Evolutionary conservation across 176 grass and related monocot genomes (phyloP).

Genomic region (Phyllostachys edulis): DNA sequence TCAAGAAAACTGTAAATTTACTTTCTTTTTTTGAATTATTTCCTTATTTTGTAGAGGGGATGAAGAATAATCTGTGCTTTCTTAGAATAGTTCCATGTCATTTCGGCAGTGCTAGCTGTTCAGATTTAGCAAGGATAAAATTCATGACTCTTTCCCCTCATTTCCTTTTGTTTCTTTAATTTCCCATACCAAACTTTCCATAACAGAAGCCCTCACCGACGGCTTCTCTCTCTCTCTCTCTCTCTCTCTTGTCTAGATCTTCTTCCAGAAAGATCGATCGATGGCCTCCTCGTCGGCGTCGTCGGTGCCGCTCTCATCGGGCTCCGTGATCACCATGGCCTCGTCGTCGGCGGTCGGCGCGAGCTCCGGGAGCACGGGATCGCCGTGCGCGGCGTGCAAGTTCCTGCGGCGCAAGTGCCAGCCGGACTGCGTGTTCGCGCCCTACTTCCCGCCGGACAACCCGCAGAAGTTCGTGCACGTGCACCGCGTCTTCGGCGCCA

Average conservation of each 20-base stretch:
- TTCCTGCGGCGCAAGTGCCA: constrained; percentile 98
- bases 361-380: constrained; percentile 41
- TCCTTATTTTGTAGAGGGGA: background rate
- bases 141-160: constrained; percentile 17
- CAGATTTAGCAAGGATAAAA: constrained; percentile 24
- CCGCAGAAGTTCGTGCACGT: constrained; percentile 94
- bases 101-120: constrained; percentile 5
- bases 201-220: constrained; percentile 6
- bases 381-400: constrained; percentile 96
- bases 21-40: background rate
- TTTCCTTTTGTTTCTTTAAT: constrained; percentile 4
- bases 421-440: constrained; percentile 94
- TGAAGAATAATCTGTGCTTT: constrained; percentile 14
- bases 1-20: background rate
- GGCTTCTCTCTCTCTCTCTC: background rate
- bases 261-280: constrained; percentile 14
- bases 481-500: constrained; percentile 94
- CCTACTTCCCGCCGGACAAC: constrained; percentile 97
- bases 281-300: constrained; percentile 66
- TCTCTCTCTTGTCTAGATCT: constrained; percentile 17
- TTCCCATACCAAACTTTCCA: constrained; percentile 1
- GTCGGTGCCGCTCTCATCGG: constrained; percentile 41
- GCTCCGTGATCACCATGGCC: constrained; percentile 44
- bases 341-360: constrained; percentile 35
- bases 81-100: background rate